These are phyloP conservation scores for Penicillium sp. DNA, from an alignment of 2,329 filamentous ascomycete genomes.

Conservation along the genomic window DNA sequence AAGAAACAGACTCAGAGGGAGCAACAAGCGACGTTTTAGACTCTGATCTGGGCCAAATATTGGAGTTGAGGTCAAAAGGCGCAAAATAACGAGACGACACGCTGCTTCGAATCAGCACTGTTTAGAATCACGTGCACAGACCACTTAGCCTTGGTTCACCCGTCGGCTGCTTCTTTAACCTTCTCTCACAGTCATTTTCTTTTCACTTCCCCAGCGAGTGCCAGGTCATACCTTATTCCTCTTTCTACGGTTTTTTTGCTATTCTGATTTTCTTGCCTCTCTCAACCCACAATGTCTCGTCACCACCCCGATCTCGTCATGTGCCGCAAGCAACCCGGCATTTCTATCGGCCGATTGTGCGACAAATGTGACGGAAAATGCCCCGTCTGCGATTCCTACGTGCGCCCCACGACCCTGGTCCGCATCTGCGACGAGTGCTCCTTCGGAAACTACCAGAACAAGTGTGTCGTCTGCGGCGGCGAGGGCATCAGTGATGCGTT, in stretches of 20 bases:
- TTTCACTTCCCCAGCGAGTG: background rate
- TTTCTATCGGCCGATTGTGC: slow-evolving; percentile 96
- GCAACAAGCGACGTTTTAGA: background rate
- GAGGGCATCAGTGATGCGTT: slow-evolving; percentile 98
- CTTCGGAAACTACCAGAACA: slow-evolving; percentile 99
- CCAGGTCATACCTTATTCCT: background rate
- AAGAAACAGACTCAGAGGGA: background rate
- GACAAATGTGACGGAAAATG: slow-evolving; percentile 99
- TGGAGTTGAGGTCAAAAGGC: background rate
- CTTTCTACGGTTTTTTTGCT: background rate
- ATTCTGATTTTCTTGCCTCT: background rate
- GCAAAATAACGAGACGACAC: background rate
- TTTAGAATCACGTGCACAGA: slow-evolving; percentile 24
- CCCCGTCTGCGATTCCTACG: slow-evolving; percentile 97
- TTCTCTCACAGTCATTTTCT: background rate
- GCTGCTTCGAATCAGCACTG: slow-evolving; percentile 12
- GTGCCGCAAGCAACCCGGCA: slow-evolving; percentile 98
- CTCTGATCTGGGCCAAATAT: background rate
- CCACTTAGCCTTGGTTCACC: slow-evolving; percentile 8
- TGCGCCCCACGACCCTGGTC: slow-evolving; percentile 92
- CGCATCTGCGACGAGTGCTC: slow-evolving; percentile 99
- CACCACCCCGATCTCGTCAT: slow-evolving; percentile 98
- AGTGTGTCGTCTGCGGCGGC: slow-evolving; percentile 97
- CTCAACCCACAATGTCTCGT: slow-evolving; percentile 67
- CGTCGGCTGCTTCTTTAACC: background rate